Base-by-base conservation (phyloP, 768 basidiomycete genomes). In the Floccularia luteovirens region DNA sequence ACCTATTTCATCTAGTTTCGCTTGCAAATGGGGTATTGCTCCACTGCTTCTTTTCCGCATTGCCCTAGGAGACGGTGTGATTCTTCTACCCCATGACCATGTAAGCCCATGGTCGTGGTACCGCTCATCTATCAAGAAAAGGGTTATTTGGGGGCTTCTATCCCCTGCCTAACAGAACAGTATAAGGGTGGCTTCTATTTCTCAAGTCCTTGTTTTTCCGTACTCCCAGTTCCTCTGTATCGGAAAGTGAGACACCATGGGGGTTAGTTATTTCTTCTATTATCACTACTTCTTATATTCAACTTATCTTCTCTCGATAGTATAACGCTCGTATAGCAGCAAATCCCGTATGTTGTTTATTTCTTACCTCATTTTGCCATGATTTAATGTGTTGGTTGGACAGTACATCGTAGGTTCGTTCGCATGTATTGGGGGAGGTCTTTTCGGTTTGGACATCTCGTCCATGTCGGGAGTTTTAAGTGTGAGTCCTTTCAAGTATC, bases 371-470 rank as follows among this genome's bases (percentile, higher is more conserved):
- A 37, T 17, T 24, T 2, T 19, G 6, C 24, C 27, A 28, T 21
- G 17, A 42, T 17, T 17, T 24, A 25, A 41, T 6, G n/a, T 8
- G 4, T 8, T 10, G n/a, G 12, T 41, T 21, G 11, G 8, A 3
- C 45, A 85, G 82, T 85, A 85, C 56, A 58, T 85, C 42, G 84
- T 86, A 41, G 84, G 84, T 22, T 77, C 80, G 13, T 87, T 87
- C 59, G 83, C 84, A 58, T 87, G 84, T 56, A 85, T 87, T 46
- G 83, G 84, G 25, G 82, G 83, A 48, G 80, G 80, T 36, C 72
- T 87, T 25, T 87, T 86, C 53, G 84, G 84, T 56, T 56, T 87
- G 64, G 84, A 87, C 67, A 84, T 87, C 52, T 82, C 82, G 51
- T 86, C 82, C 53, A 86, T 86, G 83, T 82, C 83, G 37, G 82